phyloP scores from a whole-genome alignment of 2,329 filamentous ascomycete species.

The Stenocarpella maydis region DNA sequence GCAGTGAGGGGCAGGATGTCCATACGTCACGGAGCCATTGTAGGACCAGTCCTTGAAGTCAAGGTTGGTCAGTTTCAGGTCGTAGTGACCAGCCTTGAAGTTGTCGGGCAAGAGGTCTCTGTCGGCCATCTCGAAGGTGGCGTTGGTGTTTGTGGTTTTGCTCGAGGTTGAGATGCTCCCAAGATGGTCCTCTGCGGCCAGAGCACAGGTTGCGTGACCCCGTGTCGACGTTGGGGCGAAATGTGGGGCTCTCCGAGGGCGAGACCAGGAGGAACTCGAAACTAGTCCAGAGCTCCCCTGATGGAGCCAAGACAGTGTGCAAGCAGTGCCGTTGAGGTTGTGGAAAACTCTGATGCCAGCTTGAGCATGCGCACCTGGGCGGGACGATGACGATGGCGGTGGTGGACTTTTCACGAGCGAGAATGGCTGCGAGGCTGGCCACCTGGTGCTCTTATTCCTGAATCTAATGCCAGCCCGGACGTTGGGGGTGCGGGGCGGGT shows the following conservation, averaged over 20 bases:
- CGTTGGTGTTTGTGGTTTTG: not conserved
- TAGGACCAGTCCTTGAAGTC: constrained; percentile 80
- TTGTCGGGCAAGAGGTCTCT: constrained; percentile 68
- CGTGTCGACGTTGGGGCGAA: constrained; percentile 21
- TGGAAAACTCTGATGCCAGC: constrained; percentile 7
- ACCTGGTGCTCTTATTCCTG: not conserved
- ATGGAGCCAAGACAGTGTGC: not conserved
- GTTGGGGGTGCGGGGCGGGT: not conserved
- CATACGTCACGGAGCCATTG: constrained; percentile 77
- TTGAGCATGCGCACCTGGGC: not conserved
- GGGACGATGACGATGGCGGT: too few relatives aligned
- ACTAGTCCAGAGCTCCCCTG: not conserved
- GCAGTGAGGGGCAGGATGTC: constrained; percentile 38
- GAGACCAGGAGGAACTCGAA: constrained; percentile 18
- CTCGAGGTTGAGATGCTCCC: constrained; percentile 41
- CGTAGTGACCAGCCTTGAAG: constrained; percentile 87
- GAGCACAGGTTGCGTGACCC: constrained; percentile 34
- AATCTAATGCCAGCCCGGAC: not conserved
- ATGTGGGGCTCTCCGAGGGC: constrained; percentile 12
- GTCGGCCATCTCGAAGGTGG: constrained; percentile 57
- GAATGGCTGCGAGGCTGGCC: not conserved
- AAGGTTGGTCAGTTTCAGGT: constrained; percentile 81
- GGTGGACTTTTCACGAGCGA: not conserved
- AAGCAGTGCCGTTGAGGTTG: not conserved
- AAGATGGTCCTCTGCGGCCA: constrained; percentile 27